Evolutionary conservation across 805 yeast species (phyloP).

Genomic region (Kuraishia borneana): DNA sequence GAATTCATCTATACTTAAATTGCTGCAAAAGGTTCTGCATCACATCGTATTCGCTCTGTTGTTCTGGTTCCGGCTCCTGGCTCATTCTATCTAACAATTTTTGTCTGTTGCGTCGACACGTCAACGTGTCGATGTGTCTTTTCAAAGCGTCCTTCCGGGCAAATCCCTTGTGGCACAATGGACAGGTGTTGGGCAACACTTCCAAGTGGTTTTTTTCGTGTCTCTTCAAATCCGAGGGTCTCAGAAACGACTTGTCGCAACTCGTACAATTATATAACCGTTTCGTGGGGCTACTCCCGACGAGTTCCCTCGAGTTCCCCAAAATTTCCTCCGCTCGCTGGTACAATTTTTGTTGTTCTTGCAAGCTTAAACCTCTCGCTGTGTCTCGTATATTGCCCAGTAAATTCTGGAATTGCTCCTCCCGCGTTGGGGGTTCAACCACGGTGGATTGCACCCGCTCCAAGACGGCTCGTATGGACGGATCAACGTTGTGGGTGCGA

Average conservation of each 20-base stretch:
- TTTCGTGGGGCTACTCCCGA: conserved; percentile 19
- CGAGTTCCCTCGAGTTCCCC: background rate
- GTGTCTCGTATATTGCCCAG: background rate
- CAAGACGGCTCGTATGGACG: conserved; percentile 49
- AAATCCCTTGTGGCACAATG: conserved; percentile 70
- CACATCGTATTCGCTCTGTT: background rate
- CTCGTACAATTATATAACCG: conserved; percentile 41
- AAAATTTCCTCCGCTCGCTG: conserved; percentile 1
- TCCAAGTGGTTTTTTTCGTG: conserved; percentile 68
- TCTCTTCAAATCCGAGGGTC: conserved; percentile 61
- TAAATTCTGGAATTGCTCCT: background rate
- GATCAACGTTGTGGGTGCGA: conserved; percentile 39
- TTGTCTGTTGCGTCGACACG: conserved; percentile 64
- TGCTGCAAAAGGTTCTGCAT: conserved; percentile 3
- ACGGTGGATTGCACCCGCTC: conserved; percentile 32
- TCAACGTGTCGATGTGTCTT: conserved; percentile 62
- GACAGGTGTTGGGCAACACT: conserved; percentile 66
- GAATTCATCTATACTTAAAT: conserved; percentile 2
- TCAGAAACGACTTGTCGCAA: conserved; percentile 52
- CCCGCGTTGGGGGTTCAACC: background rate
- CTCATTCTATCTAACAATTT: conserved; percentile 22
- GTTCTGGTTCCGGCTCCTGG: conserved; percentile 1
- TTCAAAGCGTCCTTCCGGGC: conserved; percentile 77
- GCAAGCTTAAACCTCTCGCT: background rate
- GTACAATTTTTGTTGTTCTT: conserved; percentile 2